phyloP scores from a whole-genome alignment of 306 rosid species.

The Quercus mongolica region DNA sequence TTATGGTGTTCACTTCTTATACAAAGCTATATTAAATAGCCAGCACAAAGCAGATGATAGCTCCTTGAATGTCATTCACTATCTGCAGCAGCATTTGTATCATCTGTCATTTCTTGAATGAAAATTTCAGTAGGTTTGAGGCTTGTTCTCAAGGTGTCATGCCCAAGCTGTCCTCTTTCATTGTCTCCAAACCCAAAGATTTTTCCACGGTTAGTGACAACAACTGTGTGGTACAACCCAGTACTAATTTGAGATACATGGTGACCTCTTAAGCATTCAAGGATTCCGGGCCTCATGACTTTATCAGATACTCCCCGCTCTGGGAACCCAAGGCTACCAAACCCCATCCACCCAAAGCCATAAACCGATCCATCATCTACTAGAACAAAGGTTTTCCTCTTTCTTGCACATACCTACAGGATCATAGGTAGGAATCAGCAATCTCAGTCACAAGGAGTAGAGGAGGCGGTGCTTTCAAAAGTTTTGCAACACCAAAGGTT shows the following conservation, averaged over 20 bases:
- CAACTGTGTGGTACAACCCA: conserved; percentile 76
- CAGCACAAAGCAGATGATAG: background rate
- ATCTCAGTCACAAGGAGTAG: background rate
- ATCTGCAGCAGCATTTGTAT: conserved; percentile 23
- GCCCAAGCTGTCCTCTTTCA: conserved; percentile 90
- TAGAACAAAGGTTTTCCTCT: conserved; percentile 84
- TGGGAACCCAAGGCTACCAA: conserved; percentile 92
- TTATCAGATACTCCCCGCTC: conserved; percentile 70
- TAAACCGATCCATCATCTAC: conserved; percentile 68
- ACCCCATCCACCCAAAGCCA: conserved; percentile 90
- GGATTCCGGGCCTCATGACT: conserved; percentile 61
- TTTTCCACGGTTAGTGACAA: conserved; percentile 60
- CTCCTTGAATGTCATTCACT: conserved; percentile 18
- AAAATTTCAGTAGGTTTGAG: conserved; percentile 73
- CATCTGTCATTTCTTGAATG: conserved; percentile 40
- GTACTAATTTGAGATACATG: conserved; percentile 89
- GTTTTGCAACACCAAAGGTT: background rate
- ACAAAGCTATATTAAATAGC: background rate
- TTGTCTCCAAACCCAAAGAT: conserved; percentile 93
- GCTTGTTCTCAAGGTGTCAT: conserved; percentile 70
- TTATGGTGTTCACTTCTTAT: background rate
- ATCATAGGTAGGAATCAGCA: background rate
- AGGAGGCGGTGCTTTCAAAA: background rate
- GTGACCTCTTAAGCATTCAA: conserved; percentile 62
- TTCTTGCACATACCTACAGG: conserved; percentile 81